These are phyloP conservation scores for Penicillium simplicissimum DNA, from an alignment of 495 filamentous ascomycete species.

Conservation along the genomic window DNA sequence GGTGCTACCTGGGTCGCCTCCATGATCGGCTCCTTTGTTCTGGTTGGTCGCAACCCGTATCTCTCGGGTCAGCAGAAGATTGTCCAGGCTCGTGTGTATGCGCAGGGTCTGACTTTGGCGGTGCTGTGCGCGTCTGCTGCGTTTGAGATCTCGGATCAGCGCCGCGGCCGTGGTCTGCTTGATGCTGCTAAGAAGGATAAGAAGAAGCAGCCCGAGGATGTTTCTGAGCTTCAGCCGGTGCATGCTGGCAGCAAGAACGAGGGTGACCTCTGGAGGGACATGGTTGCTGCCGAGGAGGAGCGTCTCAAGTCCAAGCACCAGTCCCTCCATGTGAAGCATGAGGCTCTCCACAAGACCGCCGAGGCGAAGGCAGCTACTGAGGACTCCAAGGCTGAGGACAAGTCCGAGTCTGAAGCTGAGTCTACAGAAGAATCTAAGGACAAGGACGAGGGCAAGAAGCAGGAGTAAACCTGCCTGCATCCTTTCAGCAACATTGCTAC, in stretches of 20 bases:
- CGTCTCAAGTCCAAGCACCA: conserved; percentile 60
- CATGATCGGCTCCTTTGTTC: conserved; percentile 72
- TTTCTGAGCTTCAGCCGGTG: conserved; percentile 64
- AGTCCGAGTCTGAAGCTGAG: conserved; percentile 14
- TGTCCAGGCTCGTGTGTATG: conserved; percentile 96
- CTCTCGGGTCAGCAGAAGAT: conserved; percentile 82
- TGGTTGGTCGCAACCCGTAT: conserved; percentile 79
- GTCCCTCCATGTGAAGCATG: conserved; percentile 38
- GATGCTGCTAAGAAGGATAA: conserved; percentile 60
- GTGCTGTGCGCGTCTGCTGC: conserved; percentile 85
- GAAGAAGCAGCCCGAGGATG: conserved; percentile 56
- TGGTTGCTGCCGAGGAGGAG: conserved; percentile 77
- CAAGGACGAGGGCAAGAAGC: conserved; percentile 21
- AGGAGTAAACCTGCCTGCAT: not conserved
- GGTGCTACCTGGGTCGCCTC: conserved; percentile 78
- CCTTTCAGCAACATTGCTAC: not conserved
- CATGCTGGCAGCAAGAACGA: conserved; percentile 61
- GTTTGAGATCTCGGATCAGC: conserved; percentile 85
- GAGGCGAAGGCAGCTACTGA: conserved; percentile 17
- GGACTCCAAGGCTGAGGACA: conserved; percentile 10
- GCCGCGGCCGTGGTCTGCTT: conserved; percentile 62
- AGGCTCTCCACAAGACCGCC: conserved; percentile 12
- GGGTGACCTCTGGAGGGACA: conserved; percentile 90
- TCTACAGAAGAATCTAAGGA: conserved; percentile 10
- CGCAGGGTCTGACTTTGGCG: conserved; percentile 90